phyloP scores from a whole-genome alignment of 805 yeast species.

The Ogataea methanolica region DNA sequence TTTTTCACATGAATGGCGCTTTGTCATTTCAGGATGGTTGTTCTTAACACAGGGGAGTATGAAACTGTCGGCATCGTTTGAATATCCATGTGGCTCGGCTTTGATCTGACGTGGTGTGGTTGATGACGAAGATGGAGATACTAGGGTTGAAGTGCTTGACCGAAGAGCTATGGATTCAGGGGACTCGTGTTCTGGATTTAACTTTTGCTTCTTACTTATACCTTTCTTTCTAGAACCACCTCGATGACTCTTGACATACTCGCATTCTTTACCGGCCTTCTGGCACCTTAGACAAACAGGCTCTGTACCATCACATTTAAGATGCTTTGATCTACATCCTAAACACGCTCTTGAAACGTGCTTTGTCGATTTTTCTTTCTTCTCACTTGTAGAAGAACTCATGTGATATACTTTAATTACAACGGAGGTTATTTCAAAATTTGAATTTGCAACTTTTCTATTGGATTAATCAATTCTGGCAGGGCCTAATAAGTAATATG shows the following conservation, averaged over 20 bases:
- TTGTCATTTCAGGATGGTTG: constrained; percentile 15
- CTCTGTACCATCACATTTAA: constrained; percentile 45
- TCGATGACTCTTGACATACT: constrained; percentile 46
- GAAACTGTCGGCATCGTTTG: constrained; percentile 12
- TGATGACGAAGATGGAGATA: not conserved
- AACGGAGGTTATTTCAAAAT: no score
- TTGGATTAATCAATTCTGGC: no score
- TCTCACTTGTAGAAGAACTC: not conserved
- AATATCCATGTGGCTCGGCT: no score
- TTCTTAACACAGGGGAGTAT: constrained; percentile 29
- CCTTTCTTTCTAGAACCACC: constrained; percentile 54
- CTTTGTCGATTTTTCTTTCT: constrained; percentile 17
- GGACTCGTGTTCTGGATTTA: not conserved
- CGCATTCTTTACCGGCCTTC: constrained; percentile 33
- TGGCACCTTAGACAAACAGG: constrained; percentile 43
- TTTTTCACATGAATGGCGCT: constrained; percentile 18
- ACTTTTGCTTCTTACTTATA: constrained; percentile 27
- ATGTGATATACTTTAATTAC: no score
- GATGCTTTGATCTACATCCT: constrained; percentile 46
- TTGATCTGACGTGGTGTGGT: not conserved
- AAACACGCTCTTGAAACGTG: constrained; percentile 47
- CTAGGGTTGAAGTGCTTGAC: not conserved
- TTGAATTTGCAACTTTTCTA: no score
- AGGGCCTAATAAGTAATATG: no score
- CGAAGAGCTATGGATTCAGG: not conserved